phyloP scores from a whole-genome alignment of 2,329 filamentous ascomycete genomes.

The Didymella pinodella region DNA sequence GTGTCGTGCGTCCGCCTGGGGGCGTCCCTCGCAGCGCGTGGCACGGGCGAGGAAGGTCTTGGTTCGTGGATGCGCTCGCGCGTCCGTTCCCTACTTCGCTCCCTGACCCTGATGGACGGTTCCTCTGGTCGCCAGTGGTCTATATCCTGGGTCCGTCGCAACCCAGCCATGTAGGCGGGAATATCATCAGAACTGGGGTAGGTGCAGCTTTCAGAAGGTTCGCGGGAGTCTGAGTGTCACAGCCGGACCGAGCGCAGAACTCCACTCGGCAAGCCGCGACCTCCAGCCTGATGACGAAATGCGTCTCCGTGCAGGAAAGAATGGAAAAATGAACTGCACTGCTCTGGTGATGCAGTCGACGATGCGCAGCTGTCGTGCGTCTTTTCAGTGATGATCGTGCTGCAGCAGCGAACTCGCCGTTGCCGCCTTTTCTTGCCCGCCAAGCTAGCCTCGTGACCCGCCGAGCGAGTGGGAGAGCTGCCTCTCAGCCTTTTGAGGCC shows the following conservation, averaged over 20 bases:
- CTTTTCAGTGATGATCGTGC: constrained; percentile 39
- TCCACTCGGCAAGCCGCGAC: constrained; percentile 32
- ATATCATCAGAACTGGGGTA: constrained; percentile 48
- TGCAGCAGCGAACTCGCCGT: constrained; percentile 32
- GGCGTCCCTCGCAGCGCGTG: constrained; percentile 48
- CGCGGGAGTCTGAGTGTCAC: constrained; percentile 47
- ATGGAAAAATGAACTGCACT: constrained; percentile 22
- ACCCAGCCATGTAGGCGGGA: constrained; percentile 55
- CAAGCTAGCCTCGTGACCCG: constrained; percentile 31
- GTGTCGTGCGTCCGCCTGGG: constrained; percentile 42
- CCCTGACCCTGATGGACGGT: constrained; percentile 45
- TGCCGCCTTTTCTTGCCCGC: constrained; percentile 29
- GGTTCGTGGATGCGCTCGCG: constrained; percentile 40
- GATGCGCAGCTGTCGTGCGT: constrained; percentile 32
- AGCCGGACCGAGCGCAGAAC: constrained; percentile 47
- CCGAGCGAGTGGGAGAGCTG: constrained; percentile 8
- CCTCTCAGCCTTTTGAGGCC: constrained; percentile 9
- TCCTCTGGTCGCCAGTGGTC: constrained; percentile 56
- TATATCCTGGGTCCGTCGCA: constrained; percentile 53
- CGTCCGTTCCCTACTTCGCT: constrained; percentile 35
- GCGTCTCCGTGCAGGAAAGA: constrained; percentile 12
- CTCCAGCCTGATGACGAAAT: constrained; percentile 20
- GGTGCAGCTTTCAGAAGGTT: constrained; percentile 48
- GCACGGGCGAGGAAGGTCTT: constrained; percentile 47
- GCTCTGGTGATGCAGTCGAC: constrained; percentile 23